Percentiles rank a stretch among this genome's conserved stretches.
Evolutionary conservation across 1,284 basidiomycete genomes (phyloP).

Genomic region (Cryptococcus sp.): DNA sequence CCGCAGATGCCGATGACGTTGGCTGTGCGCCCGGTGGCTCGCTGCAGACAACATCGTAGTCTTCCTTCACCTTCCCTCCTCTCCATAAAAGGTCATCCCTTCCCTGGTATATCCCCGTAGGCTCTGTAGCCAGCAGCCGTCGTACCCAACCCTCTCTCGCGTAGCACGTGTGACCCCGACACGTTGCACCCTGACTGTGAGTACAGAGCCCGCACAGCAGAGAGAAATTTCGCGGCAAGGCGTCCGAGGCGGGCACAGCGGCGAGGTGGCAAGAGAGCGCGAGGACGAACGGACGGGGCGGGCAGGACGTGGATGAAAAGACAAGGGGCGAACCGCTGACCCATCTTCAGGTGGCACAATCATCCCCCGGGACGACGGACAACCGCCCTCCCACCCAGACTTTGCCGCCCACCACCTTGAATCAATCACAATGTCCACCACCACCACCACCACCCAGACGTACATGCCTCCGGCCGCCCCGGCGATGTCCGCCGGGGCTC

Average conservation of each 20-base stretch:
- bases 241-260: background rate
- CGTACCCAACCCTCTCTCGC: conserved; percentile 35
- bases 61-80: background rate
- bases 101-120: background rate
- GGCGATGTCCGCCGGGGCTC: conserved; percentile 4
- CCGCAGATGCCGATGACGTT: background rate
- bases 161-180: conserved; percentile 30
- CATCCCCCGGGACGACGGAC: conserved; percentile 35
- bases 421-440: conserved; percentile 14
- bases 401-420: conserved; percentile 4
- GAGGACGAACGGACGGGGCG: background rate
- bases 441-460: conserved; percentile 19
- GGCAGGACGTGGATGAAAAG: background rate
- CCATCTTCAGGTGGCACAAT: conserved; percentile 24
- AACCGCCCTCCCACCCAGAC: conserved; percentile 15
- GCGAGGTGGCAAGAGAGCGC: background rate
- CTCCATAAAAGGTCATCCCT: conserved; percentile 1
- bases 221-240: background rate
- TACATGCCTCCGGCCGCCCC: conserved; percentile 14
- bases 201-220: background rate
- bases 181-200: conserved; percentile 39
- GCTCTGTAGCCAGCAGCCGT: conserved; percentile 19
- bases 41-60: background rate
- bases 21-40: background rate
- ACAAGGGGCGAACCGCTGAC: background rate